phyloP scores from a whole-genome alignment of 371 early-diverging fungal species.

The Rhizopus sp. region DNA sequence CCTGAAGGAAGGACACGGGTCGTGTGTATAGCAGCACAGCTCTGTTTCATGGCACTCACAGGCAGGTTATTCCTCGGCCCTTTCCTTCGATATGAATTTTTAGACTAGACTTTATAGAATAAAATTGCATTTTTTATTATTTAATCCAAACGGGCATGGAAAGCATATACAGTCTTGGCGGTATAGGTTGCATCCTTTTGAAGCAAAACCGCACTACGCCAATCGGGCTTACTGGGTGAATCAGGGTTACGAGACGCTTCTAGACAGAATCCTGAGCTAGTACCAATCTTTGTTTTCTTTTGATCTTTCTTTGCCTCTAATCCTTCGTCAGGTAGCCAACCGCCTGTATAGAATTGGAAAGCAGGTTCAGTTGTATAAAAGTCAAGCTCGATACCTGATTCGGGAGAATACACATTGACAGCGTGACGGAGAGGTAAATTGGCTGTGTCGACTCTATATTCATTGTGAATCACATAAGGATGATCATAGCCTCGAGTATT shows the following conservation, averaged over 20 bases:
- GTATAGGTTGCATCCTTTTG: slow-evolving; percentile 48
- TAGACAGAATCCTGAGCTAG: slow-evolving; percentile 64
- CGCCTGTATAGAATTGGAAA: slow-evolving; percentile 79
- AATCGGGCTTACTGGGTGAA: slow-evolving; percentile 64
- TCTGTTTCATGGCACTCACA: slow-evolving; percentile 16
- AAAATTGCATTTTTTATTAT: not conserved
- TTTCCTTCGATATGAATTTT: slow-evolving; percentile 25
- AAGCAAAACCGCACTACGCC: slow-evolving; percentile 52
- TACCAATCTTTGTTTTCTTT: slow-evolving; percentile 25
- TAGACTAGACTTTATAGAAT: not conserved
- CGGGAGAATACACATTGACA: slow-evolving; percentile 51
- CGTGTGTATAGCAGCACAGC: slow-evolving; percentile 12
- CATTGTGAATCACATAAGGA: slow-evolving; percentile 56
- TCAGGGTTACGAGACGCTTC: slow-evolving; percentile 72
- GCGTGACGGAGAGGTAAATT: slow-evolving; percentile 41
- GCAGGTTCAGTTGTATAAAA: slow-evolving; percentile 69
- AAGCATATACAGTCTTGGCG: slow-evolving; percentile 50
- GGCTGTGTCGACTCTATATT: slow-evolving; percentile 40
- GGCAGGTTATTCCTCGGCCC: slow-evolving; percentile 27
- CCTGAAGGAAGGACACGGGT: slow-evolving; percentile 15
- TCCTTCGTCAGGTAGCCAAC: slow-evolving; percentile 43
- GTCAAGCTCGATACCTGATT: slow-evolving; percentile 63
- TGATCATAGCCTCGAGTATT: slow-evolving; percentile 63
- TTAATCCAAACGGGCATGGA: slow-evolving; percentile 41
- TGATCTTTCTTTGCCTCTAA: slow-evolving; percentile 49